A percentile compares a stretch with the other conserved stretches of the same genome.
Conservation (phyloP, 2,329 filamentous ascomycete genomes). For the Aspergillus tanneri region DNA sequence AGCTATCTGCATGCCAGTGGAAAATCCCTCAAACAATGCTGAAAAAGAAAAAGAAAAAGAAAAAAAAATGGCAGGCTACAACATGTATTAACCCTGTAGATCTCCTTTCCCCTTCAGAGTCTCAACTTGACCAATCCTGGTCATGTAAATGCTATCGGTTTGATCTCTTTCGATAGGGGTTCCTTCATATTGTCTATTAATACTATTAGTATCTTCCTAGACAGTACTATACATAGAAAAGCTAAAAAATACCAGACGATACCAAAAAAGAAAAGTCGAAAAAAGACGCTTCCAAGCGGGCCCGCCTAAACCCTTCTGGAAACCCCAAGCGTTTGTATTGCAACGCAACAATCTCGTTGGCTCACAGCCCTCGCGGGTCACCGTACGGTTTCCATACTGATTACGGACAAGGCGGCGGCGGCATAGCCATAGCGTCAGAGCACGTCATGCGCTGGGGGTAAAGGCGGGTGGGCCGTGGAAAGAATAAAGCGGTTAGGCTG, state of each 20-base stretch:
- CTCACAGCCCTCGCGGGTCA: slow-evolving; percentile 22
- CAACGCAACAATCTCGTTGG: slow-evolving; percentile 20
- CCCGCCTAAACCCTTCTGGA: slow-evolving; percentile 4
- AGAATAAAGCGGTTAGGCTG: slow-evolving; percentile 27
- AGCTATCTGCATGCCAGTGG: slow-evolving; percentile 3
- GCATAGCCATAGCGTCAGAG: slow-evolving; percentile 29
- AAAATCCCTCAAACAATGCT: slow-evolving; percentile 13
- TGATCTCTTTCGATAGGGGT: no score
- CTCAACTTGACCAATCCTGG: no score
- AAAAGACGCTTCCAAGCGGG: slow-evolving; percentile 9
- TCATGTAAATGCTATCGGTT: no score
- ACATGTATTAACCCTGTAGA: slow-evolving; percentile 1
- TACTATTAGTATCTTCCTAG: no score
- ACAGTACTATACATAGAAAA: background rate
- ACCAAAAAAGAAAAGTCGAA: background rate
- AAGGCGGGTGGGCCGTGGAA: slow-evolving; percentile 39
- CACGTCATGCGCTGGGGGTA: slow-evolving; percentile 34
- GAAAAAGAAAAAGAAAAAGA: slow-evolving; percentile 1
- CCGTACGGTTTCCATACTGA: no score
- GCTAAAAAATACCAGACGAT: background rate
- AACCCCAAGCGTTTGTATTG: slow-evolving; percentile 13
- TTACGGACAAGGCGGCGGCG: slow-evolving; percentile 15
- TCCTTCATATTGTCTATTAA: no score
- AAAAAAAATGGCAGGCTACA: slow-evolving; percentile 3
- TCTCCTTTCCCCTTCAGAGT: background rate